Percentiles rank a stretch among this genome's conserved stretches.
These are phyloP conservation scores for Aspergillus ellipticus DNA, from an alignment of 495 filamentous ascomycete genomes.

Conservation along the genomic window DNA sequence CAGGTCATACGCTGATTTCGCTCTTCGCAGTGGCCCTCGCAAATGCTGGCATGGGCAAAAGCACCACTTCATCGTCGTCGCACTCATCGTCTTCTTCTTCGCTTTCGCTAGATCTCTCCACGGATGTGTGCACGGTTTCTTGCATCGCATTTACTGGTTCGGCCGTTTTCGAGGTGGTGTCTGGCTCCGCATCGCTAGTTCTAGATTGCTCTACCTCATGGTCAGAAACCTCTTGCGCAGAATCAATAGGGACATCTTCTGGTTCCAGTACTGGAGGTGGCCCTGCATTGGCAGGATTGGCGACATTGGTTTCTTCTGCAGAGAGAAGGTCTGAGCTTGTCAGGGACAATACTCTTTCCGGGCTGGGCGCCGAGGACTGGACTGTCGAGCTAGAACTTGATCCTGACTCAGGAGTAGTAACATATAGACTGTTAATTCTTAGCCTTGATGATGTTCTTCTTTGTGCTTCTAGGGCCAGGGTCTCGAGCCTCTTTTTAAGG, in stretches of 20 bases:
- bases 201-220: neutral
- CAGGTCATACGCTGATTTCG: neutral
- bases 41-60: slow-evolving; percentile 5
- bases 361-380: neutral
- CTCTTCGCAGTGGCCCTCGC: neutral
- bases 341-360: neutral
- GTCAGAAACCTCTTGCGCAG: neutral
- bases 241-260: neutral
- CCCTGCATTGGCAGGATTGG: neutral
- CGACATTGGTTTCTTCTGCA: neutral
- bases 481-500: neutral
- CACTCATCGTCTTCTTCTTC: neutral
- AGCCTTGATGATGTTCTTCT: neutral
- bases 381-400: neutral
- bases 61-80: slow-evolving; percentile 17
- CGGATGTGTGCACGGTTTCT: neutral
- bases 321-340: neutral
- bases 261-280: neutral
- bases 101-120: neutral
- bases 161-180: neutral
- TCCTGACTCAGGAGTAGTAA: neutral
- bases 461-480: neutral
- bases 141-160: neutral
- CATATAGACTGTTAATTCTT: neutral
- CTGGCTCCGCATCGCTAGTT: neutral